A percentile compares a stretch with the other conserved stretches of the same genome.
These are phyloP conservation scores for Zea luxurians DNA, from an alignment of 176 grass and related monocot genomes.

Conservation along the genomic window DNA sequence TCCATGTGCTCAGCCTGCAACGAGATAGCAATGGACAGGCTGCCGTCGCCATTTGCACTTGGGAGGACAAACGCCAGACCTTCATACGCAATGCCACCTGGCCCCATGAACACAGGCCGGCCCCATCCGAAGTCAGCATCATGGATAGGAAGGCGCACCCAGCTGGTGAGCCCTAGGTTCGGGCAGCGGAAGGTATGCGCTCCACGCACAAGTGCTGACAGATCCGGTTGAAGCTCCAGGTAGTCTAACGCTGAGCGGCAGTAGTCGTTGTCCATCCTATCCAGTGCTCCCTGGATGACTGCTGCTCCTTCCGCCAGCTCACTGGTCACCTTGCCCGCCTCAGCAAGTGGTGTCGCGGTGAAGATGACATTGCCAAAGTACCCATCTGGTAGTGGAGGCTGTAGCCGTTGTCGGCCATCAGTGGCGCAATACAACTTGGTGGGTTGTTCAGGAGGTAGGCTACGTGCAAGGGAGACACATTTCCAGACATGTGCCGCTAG, in stretches of 20 bases:
- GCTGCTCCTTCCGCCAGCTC: constrained; percentile 41
- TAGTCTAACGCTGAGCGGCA: constrained; percentile 80
- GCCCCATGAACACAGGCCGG: constrained; percentile 85
- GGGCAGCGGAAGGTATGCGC: constrained; percentile 83
- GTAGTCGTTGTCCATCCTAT: constrained; percentile 67
- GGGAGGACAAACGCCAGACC: constrained; percentile 80
- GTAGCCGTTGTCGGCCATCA: constrained; percentile 71
- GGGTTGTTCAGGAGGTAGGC: constrained; percentile 59
- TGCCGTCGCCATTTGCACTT: constrained; percentile 57
- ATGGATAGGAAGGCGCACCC: constrained; percentile 83
- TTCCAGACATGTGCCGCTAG: constrained; percentile 84
- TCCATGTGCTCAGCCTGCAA: constrained; percentile 87
- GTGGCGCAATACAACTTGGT: constrained; percentile 80
- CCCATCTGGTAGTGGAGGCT: constrained; percentile 63
- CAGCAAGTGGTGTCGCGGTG: constrained; percentile 70
- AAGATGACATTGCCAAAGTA: constrained; percentile 97
- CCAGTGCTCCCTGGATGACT: constrained; percentile 63
- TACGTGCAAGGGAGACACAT: constrained; percentile 68
- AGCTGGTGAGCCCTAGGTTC: constrained; percentile 85
- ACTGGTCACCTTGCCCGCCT: constrained; percentile 55
- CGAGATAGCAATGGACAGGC: constrained; percentile 73
- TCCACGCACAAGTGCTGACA: constrained; percentile 67
- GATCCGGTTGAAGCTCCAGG: constrained; percentile 71
- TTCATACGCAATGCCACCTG: constrained; percentile 77
- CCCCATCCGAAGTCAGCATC: constrained; percentile 88